Percentiles rank a stretch among this genome's conserved stretches.
Evolutionary conservation across 140 eudicot species (phyloP).

Genomic region (Bidens hawaiensis): DNA sequence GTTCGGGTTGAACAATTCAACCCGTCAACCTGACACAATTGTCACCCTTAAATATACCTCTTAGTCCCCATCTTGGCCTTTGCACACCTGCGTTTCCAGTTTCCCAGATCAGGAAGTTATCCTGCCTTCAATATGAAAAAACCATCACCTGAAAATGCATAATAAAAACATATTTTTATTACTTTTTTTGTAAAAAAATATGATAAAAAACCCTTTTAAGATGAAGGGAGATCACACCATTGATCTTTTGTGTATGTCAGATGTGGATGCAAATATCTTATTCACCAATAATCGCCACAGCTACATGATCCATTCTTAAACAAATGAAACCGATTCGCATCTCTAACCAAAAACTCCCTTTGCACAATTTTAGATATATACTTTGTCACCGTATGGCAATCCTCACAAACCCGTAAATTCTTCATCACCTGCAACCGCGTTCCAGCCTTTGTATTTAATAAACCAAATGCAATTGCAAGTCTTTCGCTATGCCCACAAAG

Average conservation of each 20-base stretch:
- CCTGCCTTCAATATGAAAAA: not conserved
- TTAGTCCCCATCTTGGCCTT: not conserved
- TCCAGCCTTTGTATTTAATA: conserved; percentile 56
- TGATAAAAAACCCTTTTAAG: not conserved
- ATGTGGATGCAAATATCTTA: not conserved
- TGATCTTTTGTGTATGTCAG: not conserved
- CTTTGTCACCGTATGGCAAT: conserved; percentile 53
- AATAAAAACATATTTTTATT: not conserved
- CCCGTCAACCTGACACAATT: no score
- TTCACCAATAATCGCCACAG: conserved; percentile 68
- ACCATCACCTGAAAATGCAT: not conserved
- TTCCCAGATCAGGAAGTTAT: not conserved
- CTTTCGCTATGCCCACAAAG: no score
- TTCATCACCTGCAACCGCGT: conserved; percentile 60
- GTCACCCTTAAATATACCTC: no score
- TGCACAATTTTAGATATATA: conserved; percentile 52
- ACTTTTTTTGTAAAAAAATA: not conserved
- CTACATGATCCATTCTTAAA: conserved; percentile 63
- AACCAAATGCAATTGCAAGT: conserved; percentile 69
- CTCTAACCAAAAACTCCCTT: conserved; percentile 64
- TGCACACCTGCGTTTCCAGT: not conserved
- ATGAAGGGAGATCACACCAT: not conserved
- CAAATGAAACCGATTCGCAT: conserved; percentile 63
- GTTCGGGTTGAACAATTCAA: no score
- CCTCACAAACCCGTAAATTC: conserved; percentile 71